phyloP scores from a whole-genome alignment of 306 rosid species.

The Phaseolus lunatus region DNA sequence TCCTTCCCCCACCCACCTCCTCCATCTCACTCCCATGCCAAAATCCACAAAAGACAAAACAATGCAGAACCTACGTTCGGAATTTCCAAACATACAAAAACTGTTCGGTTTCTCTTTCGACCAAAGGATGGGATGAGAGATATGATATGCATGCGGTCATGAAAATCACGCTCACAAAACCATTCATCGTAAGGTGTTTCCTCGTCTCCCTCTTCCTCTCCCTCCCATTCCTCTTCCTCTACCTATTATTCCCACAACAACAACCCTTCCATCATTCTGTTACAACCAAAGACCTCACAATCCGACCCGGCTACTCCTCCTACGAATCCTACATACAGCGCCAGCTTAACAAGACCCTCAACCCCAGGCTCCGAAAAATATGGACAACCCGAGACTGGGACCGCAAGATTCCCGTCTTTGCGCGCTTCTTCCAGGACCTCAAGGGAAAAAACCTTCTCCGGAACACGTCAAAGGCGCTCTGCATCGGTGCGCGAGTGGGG shows the following conservation, averaged over 20 bases:
- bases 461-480: constrained; percentile 63
- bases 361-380: constrained; percentile 76
- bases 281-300: constrained; percentile 50
- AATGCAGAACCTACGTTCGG: background rate
- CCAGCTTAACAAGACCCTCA: constrained; percentile 89
- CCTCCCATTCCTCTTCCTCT: constrained; percentile 59
- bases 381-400: constrained; percentile 99
- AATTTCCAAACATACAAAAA: constrained; percentile 14
- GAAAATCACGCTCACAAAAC: constrained; percentile 57
- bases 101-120: background rate
- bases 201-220: constrained; percentile 65
- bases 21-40: background rate
- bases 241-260: constrained; percentile 40
- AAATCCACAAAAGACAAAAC: constrained; percentile 21
- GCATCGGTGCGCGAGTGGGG: constrained; percentile 88
- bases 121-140: background rate
- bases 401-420: constrained; percentile 74
- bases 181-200: constrained; percentile 55
- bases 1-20: no score
- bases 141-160: constrained; percentile 39
- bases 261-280: constrained; percentile 1
- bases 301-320: constrained; percentile 90
- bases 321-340: constrained; percentile 77
- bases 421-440: constrained; percentile 60
- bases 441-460: constrained; percentile 49